A percentile compares a stretch with the other conserved stretches of the same genome.
These are phyloP conservation scores for Schizosaccharomyces osmophilus DNA, from an alignment of 805 yeast genomes.

Conservation along the genomic window DNA sequence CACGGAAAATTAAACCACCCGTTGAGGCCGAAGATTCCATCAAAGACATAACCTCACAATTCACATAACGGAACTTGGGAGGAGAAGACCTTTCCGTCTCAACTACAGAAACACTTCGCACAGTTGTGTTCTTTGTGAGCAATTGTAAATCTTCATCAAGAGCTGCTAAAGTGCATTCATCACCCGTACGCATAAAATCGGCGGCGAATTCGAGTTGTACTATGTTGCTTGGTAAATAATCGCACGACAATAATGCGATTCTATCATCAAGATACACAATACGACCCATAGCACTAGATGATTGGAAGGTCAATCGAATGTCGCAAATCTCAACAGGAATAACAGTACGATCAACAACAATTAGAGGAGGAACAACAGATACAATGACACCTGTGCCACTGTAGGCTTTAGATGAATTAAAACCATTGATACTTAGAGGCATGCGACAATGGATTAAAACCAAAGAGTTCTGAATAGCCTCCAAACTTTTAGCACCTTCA, in stretches of 20 bases:
- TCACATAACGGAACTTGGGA: slow-evolving; percentile 71
- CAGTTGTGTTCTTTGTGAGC: slow-evolving; percentile 43
- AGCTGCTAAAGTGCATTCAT: slow-evolving; percentile 54
- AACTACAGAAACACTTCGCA: slow-evolving; percentile 50
- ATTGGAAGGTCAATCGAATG: slow-evolving; percentile 18
- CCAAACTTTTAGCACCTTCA: slow-evolving; percentile 1
- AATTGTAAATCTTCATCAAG: slow-evolving; percentile 45
- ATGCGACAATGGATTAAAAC: slow-evolving; percentile 7
- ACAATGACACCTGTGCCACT: slow-evolving; percentile 47
- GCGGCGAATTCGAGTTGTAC: slow-evolving; percentile 35
- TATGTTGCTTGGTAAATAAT: slow-evolving; percentile 56
- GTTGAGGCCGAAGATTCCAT: slow-evolving; percentile 50
- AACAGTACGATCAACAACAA: slow-evolving; percentile 47
- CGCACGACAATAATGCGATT: slow-evolving; percentile 65
- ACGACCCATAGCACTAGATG: slow-evolving; percentile 69
- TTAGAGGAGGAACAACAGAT: slow-evolving; percentile 58
- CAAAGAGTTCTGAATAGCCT: slow-evolving; percentile 5
- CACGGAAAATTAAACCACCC: slow-evolving; percentile 46
- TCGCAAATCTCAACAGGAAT: slow-evolving; percentile 72
- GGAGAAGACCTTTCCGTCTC: slow-evolving; percentile 39
- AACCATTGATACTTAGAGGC: slow-evolving; percentile 9
- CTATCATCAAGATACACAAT: slow-evolving; percentile 53
- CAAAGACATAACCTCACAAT: slow-evolving; percentile 49
- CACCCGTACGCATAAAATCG: slow-evolving; percentile 48
- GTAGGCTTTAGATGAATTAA: slow-evolving; percentile 15